Evolutionary conservation across 495 filamentous ascomycete genomes (phyloP), one percentile per base, ranked within the genome.

Genomic region (Amphirosellinia nigrospora): DNA sequence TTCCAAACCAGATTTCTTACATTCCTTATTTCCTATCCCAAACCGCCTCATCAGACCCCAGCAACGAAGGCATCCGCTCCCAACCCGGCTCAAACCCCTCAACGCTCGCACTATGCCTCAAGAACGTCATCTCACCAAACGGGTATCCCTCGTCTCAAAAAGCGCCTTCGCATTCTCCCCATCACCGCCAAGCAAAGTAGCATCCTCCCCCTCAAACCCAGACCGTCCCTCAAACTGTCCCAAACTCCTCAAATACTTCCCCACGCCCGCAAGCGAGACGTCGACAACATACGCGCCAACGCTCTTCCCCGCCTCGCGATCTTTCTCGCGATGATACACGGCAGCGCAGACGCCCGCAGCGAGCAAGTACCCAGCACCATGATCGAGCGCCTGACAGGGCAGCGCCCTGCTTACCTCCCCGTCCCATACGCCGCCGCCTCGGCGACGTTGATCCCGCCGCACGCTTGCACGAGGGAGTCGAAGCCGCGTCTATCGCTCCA

Each of bases 391-490:
- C 63, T 76, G 74, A 21, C 69, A 71, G 0, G 74, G 74, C 11
- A 67, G n/a, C 84, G 85, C 74, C 86, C 88, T 78, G 85, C 87
- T 66, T 81, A 86, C 74, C 84, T 88, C 32, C 81, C 87, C 78
- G 85, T 86, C 0, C 85, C 59, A 82, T 83, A 3, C 86, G 82
- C 32, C 85, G 80, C 28, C 81, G 86, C 67, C 81, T 76, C 74
- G 76, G 19, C 78, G 70, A 34, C 79, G 77, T 63, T 86, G 82
- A 84, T 86, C 82, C 74, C 85, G 79, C 66, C 83, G 64, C 11
- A 86, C 83, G 73, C 88, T 85, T 21, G 83, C 79, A 87, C 87
- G 84, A 41, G 86, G 82, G 28, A 89, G 71, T 60, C 88, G 83
- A 39, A 79, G 3, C 77, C 77, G 2, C 76, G 56, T 0, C 75